Conservation (phyloP, 805 yeast species). For the Maudiozyma pseudohumilis region DNA sequence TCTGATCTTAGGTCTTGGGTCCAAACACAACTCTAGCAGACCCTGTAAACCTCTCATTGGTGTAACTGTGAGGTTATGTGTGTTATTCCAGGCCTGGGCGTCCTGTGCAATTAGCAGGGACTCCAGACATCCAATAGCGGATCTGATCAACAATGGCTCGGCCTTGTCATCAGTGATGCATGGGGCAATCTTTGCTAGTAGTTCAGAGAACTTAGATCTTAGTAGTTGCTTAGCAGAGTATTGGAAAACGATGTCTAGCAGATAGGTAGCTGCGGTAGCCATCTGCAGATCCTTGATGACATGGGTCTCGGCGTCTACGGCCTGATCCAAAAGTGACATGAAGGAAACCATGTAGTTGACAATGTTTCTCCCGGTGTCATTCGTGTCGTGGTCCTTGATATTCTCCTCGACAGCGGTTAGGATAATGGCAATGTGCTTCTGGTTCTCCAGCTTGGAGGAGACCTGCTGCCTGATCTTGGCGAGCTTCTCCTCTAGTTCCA, state of each 20-base stretch:
- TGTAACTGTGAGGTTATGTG: slow-evolving; percentile 38
- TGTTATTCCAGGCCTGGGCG: slow-evolving; percentile 61
- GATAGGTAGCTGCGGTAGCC: slow-evolving; percentile 69
- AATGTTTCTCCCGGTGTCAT: slow-evolving; percentile 45
- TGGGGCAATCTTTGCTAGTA: slow-evolving; percentile 72
- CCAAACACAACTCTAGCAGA: slow-evolving; percentile 65
- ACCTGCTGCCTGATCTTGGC: slow-evolving; percentile 61
- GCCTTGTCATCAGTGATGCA: slow-evolving; percentile 58
- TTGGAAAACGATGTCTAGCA: slow-evolving; percentile 72
- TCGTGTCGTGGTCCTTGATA: slow-evolving; percentile 46
- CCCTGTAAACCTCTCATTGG: slow-evolving; percentile 79
- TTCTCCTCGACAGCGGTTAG: slow-evolving; percentile 87
- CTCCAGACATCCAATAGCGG: slow-evolving; percentile 82
- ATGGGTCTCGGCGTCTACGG: slow-evolving; percentile 39
- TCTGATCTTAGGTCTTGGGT: slow-evolving; percentile 90
- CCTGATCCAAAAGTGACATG: slow-evolving; percentile 69
- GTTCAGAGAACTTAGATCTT: slow-evolving; percentile 64
- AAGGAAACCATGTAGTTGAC: slow-evolving; percentile 82
- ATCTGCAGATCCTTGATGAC: slow-evolving; percentile 48
- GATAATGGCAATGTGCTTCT: slow-evolving; percentile 73
- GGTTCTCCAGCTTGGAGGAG: slow-evolving; percentile 76
- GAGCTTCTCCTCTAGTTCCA: slow-evolving; percentile 54
- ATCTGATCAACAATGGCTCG: slow-evolving; percentile 71
- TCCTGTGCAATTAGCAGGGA: slow-evolving; percentile 73
- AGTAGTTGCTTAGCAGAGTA: slow-evolving; percentile 60